phyloP scores from a whole-genome alignment of 495 filamentous ascomycete genomes.

The Rhypophila decipiens region DNA sequence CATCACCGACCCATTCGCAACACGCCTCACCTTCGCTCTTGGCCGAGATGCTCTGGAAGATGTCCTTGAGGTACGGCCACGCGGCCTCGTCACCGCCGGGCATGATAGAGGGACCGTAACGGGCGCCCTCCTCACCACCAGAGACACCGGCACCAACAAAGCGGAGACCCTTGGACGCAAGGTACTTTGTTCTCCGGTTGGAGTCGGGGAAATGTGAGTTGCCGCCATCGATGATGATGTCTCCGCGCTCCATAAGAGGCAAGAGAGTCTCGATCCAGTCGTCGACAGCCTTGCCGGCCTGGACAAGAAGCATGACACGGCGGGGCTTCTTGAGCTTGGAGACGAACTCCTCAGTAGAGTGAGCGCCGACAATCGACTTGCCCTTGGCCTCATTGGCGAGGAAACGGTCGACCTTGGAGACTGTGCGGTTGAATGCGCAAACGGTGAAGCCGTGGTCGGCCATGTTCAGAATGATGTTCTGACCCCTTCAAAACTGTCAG shows the following conservation, averaged over 20 bases:
- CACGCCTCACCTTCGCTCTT: conserved; percentile 95
- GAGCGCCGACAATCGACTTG: conserved; percentile 87
- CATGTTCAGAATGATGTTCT: conserved; percentile 98
- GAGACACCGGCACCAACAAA: conserved; percentile 98
- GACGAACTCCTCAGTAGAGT: conserved; percentile 90
- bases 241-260: conserved; percentile 79
- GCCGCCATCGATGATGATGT: conserved; percentile 98
- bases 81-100: conserved; percentile 96
- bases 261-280: conserved; percentile 96
- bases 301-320: conserved; percentile 94
- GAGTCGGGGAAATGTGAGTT: conserved; percentile 99
- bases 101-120: conserved; percentile 96
- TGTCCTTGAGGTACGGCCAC: conserved; percentile 98
- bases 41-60: conserved; percentile 95
- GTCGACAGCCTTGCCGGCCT: conserved; percentile 95
- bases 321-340: conserved; percentile 94
- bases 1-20: conserved; percentile 99
- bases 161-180: conserved; percentile 78
- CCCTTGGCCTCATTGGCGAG: conserved; percentile 90
- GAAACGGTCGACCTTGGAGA: conserved; percentile 95
- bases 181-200: conserved; percentile 89
- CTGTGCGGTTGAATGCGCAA: conserved; percentile 95
- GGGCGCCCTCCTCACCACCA: conserved; percentile 97
- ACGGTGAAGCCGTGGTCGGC: conserved; percentile 95
- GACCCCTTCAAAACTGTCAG: conserved; percentile 35